Conservation (phyloP, 176 grass and related monocot species). For the Lolium perenne region DNA sequence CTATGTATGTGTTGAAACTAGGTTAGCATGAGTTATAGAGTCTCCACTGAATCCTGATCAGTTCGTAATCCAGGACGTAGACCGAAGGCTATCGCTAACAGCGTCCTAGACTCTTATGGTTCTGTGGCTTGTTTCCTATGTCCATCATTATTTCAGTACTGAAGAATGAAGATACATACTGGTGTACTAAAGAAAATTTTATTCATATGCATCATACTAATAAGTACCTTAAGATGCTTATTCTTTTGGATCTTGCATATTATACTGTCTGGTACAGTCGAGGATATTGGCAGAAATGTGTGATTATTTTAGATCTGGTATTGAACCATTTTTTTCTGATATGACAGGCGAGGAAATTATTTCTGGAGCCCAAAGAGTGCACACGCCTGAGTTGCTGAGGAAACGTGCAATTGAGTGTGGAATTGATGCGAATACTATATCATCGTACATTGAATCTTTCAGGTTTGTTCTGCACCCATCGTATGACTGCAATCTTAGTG, state of each 20-base stretch:
- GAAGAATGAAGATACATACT: too few species aligned
- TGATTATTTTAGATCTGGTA: not conserved
- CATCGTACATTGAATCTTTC: constrained; percentile 86
- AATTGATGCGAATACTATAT: constrained; percentile 79
- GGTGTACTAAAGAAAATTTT: not conserved
- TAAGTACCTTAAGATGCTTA: not conserved
- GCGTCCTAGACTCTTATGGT: not conserved
- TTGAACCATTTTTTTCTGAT: constrained; percentile 20
- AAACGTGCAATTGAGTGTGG: constrained; percentile 80
- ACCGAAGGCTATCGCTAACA: not conserved
- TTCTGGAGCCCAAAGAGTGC: constrained; percentile 91
- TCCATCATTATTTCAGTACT: not conserved
- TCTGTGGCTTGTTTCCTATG: not conserved
- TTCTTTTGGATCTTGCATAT: not conserved
- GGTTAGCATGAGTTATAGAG: not conserved
- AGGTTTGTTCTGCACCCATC: constrained; percentile 43
- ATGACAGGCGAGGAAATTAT: constrained; percentile 82
- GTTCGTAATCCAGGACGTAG: not conserved
- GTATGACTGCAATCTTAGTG: not conserved
- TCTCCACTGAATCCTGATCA: not conserved
- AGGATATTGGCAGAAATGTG: not conserved
- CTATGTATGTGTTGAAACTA: not conserved
- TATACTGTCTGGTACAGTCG: not conserved
- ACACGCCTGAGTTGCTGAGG: constrained; percentile 76
- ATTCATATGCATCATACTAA: not conserved